Evolutionary conservation across 1,284 basidiomycete genomes (phyloP).

Genomic region (Fomitopsis pinicola): DNA sequence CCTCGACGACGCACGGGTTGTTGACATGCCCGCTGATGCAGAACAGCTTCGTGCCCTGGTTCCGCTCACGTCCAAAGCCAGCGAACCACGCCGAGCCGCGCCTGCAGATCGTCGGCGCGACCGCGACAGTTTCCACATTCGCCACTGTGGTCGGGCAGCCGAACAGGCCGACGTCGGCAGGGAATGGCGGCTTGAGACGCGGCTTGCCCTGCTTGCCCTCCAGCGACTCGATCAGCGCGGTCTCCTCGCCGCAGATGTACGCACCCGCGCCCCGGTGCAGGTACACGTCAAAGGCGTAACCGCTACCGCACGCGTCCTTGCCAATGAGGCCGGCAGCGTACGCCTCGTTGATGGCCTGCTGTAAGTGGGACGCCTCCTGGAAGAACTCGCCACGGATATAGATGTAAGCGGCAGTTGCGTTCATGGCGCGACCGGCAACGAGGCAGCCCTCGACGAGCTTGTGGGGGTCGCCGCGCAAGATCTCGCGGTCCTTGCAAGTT

Average conservation of each 20-base stretch:
- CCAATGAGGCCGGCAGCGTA: constrained; percentile 92
- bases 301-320: constrained; percentile 88
- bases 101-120: constrained; percentile 94
- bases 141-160: constrained; percentile 97
- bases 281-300: constrained; percentile 96
- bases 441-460: constrained; percentile 98
- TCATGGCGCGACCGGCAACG: constrained; percentile 97
- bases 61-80: constrained; percentile 87
- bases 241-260: constrained; percentile 99
- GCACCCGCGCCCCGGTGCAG: constrained; percentile 96
- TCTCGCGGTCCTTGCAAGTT: constrained; percentile 99
- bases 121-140: constrained; percentile 97
- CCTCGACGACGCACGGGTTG: constrained; percentile 97
- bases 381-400: constrained; percentile 99
- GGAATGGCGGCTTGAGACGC: constrained; percentile 98
- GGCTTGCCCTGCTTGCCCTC: constrained; percentile 99
- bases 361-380: constrained; percentile 91
- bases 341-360: constrained; percentile 93
- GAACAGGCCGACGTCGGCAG: constrained; percentile 95
- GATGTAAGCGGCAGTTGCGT: constrained; percentile 97
- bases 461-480: constrained; percentile 96
- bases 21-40: constrained; percentile 98
- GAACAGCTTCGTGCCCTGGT: constrained; percentile 94
- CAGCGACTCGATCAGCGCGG: constrained; percentile 93
- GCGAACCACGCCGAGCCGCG: constrained; percentile 94